Percentiles rank a stretch among this genome's conserved stretches.
Conservation (phyloP, 2,329 filamentous ascomycete species). For the Xylariales sp. region DNA sequence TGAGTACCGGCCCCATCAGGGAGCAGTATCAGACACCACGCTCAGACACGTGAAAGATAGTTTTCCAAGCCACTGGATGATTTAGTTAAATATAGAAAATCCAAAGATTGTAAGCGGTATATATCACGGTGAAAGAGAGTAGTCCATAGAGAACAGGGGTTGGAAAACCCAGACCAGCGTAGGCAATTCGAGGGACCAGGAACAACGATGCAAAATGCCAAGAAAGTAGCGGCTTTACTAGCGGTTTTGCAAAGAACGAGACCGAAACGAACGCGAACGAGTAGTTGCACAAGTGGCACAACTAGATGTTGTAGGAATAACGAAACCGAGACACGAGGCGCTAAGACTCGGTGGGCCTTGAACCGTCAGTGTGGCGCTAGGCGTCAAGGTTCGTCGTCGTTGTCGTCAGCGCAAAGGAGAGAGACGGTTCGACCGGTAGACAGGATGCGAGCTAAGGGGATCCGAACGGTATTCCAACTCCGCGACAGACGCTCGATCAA, state of each 20-base stretch:
- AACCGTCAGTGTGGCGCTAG: slow-evolving; percentile 23
- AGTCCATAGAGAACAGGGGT: slow-evolving; percentile 4
- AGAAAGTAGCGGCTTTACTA: slow-evolving; percentile 15
- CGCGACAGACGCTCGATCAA: background rate
- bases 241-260: slow-evolving; percentile 12
- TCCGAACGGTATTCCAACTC: slow-evolving; percentile 15
- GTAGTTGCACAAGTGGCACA: slow-evolving; percentile 15
- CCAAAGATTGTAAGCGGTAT: slow-evolving; percentile 1
- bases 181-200: background rate
- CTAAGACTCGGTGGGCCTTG: slow-evolving; percentile 24
- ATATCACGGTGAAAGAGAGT: slow-evolving; percentile 12
- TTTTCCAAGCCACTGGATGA: slow-evolving; percentile 19
- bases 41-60: background rate
- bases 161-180: slow-evolving; percentile 11
- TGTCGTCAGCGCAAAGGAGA: slow-evolving; percentile 1
- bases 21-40: slow-evolving; percentile 8
- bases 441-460: background rate
- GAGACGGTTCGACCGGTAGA: background rate
- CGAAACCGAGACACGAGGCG: slow-evolving; percentile 25
- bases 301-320: slow-evolving; percentile 11
- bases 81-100: background rate
- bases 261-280: slow-evolving; percentile 15
- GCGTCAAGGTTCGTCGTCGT: background rate
- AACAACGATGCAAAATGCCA: slow-evolving; percentile 19
- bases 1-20: slow-evolving; percentile 18